These are phyloP conservation scores for Funneliformis mosseae DNA, from an alignment of 192 early-diverging fungal genomes.

Conservation along the genomic window DNA sequence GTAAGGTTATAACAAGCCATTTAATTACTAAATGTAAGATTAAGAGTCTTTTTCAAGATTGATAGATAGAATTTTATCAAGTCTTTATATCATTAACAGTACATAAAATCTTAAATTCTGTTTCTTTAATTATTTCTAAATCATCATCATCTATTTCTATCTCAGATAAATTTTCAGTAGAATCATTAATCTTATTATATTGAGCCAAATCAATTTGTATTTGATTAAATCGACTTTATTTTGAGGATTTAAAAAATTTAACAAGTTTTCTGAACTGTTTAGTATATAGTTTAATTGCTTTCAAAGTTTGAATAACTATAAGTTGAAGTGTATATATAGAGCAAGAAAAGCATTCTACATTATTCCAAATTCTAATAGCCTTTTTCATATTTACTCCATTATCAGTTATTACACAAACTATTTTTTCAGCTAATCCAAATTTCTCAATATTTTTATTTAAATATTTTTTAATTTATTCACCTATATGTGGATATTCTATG, in stretches of 20 bases:
- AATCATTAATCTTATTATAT: not conserved
- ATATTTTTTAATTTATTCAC: slow-evolving; percentile 6
- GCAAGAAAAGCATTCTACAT: not conserved
- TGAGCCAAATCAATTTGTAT: slow-evolving; percentile 16
- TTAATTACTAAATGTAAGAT: not conserved
- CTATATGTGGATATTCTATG: slow-evolving; percentile 4
- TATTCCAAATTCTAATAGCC: not conserved
- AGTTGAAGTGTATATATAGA: slow-evolving; percentile 24
- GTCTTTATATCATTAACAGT: slow-evolving; percentile 7
- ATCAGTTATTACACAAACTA: slow-evolving; percentile 10
- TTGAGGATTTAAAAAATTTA: slow-evolving; percentile 11
- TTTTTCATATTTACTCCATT: slow-evolving; percentile 19
- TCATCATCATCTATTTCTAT: not conserved
- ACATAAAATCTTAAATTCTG: slow-evolving; percentile 12
- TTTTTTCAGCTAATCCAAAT: slow-evolving; percentile 7
- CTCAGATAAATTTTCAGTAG: not conserved
- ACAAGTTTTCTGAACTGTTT: not conserved
- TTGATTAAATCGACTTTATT: slow-evolving; percentile 10
- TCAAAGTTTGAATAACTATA: not conserved
- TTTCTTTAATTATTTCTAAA: not conserved
- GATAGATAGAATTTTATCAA: not conserved
- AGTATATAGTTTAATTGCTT: slow-evolving; percentile 11
- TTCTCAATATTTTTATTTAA: not conserved
- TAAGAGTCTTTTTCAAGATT: not conserved
- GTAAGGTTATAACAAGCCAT: not conserved